phyloP scores from a whole-genome alignment of 495 filamentous ascomycete species.

The Trichoderma gamsii region DNA sequence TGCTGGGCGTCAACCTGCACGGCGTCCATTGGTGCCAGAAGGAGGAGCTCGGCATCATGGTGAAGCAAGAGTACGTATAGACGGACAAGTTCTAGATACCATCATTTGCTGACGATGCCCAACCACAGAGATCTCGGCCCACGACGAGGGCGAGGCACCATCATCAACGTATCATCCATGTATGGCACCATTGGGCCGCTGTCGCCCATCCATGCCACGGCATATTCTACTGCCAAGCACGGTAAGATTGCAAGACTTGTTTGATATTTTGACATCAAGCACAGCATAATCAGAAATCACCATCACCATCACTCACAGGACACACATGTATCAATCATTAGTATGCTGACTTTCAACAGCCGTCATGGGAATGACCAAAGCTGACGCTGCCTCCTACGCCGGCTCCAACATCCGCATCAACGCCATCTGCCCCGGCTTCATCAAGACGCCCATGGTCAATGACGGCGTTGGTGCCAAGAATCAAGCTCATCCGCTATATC shows the following conservation, averaged over 20 bases:
- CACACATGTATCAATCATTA: neutral
- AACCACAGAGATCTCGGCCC: conserved; percentile 43
- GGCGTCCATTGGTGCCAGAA: conserved; percentile 43
- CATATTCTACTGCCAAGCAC: conserved; percentile 39
- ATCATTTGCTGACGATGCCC: neutral
- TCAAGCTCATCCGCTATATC: conserved; percentile 5
- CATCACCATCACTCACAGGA: no score
- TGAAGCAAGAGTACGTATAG: conserved; percentile 36
- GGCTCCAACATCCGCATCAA: conserved; percentile 44
- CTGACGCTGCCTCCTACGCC: conserved; percentile 42
- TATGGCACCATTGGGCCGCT: conserved; percentile 49
- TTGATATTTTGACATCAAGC: no score
- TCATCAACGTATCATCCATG: conserved; percentile 63
- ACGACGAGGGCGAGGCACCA: conserved; percentile 53
- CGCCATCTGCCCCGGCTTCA: conserved; percentile 44
- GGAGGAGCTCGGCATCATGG: conserved; percentile 41
- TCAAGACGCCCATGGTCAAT: conserved; percentile 36
- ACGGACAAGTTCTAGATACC: no score
- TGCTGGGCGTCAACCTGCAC: conserved; percentile 40
- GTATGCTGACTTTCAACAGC: conserved; percentile 12
- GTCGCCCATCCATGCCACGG: conserved; percentile 24
- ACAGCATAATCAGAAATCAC: no score
- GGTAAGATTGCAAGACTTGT: conserved; percentile 25
- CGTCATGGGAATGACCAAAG: conserved; percentile 36
- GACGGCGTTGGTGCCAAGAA: conserved; percentile 30